Percentiles rank a stretch among this genome's conserved stretches.
Conservation (phyloP, 1,284 basidiomycete species). For the Ceratobasidium sp. region DNA sequence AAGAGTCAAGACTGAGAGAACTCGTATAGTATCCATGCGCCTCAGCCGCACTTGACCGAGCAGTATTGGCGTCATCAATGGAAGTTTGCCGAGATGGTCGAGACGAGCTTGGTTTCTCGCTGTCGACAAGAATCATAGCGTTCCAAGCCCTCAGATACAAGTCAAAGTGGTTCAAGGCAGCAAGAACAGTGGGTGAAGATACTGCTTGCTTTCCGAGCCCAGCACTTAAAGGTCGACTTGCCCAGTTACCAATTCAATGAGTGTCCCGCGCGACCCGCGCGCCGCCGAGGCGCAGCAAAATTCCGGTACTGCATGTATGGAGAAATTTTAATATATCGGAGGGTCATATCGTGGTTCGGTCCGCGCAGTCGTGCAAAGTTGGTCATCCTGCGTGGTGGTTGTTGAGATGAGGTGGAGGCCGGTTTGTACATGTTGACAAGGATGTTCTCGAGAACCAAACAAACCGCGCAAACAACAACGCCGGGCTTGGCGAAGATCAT, state of each 20-base stretch:
- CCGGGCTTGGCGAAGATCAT: no score
- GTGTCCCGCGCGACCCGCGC: constrained; percentile 3
- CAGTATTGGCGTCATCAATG: background rate
- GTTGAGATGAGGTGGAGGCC: background rate
- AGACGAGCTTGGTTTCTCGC: background rate
- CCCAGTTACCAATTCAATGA: constrained; percentile 8
- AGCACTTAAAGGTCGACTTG: background rate
- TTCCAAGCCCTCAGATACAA: background rate
- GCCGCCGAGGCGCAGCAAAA: background rate
- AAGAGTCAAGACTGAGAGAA: background rate
- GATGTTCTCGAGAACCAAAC: background rate
- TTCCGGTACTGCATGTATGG: background rate
- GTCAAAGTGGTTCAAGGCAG: background rate
- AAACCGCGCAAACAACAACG: background rate
- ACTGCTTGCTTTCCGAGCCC: background rate
- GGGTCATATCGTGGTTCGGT: background rate
- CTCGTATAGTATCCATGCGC: background rate
- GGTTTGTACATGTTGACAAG: background rate
- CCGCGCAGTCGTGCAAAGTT: background rate
- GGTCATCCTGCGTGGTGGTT: background rate
- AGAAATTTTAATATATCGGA: background rate
- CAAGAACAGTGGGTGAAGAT: background rate
- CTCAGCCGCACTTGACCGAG: background rate
- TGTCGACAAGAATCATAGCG: constrained; percentile 10
- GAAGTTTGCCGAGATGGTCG: background rate